Base-by-base conservation (phyloP, 1,284 basidiomycete species). In the Rhodotorula sp. region DNA sequence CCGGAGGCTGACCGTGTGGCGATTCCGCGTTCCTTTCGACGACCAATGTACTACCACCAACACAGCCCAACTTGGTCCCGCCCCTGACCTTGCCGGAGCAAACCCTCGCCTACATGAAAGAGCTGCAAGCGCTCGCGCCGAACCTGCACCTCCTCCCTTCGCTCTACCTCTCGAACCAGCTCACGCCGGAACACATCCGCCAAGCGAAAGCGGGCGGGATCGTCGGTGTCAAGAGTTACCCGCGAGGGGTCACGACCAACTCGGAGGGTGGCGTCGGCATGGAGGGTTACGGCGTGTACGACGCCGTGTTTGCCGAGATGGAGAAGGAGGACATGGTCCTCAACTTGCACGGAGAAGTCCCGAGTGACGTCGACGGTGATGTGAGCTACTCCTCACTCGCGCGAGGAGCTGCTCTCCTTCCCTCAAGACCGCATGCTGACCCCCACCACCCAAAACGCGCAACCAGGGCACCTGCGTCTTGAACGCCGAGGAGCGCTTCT, bases 301-400 rank as follows among this genome's bases (percentile, higher is more conserved):
- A 98, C 82, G 90, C 91, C 47, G 88, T 98, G 62, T 99, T 99
- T 81, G 88, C 89, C 79, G 92, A 90, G 52, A 98, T 99, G 95
- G 88, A 99, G 83, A 88, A 92, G 80, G 89, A 88, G 57, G 90
- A 89, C 77, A 90, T 99, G 87, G 93, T 99, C 26, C 86, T 99
- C 60, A 99, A 99, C 83, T 85, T 99, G 58, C 97, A 99, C 78
- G 97, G 97, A 34, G 97, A 99, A 83, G 87, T 99, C 34, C 95
- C 97, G 6, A 95, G 92, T n/a, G 90, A 95, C 79, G 81, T 89
- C 6, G 83, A 76, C 48, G 75, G 85, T 45, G 86, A 89, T 65
- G 93, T 91, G 79, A 79, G 34, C 34, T 34, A 34, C 34, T 34
- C 34, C 34, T 5, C 34, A 34, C 34, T 34, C 34, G 34, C 34